Conservation (phyloP, 495 filamentous ascomycete species). For the Podospora comata region DNA sequence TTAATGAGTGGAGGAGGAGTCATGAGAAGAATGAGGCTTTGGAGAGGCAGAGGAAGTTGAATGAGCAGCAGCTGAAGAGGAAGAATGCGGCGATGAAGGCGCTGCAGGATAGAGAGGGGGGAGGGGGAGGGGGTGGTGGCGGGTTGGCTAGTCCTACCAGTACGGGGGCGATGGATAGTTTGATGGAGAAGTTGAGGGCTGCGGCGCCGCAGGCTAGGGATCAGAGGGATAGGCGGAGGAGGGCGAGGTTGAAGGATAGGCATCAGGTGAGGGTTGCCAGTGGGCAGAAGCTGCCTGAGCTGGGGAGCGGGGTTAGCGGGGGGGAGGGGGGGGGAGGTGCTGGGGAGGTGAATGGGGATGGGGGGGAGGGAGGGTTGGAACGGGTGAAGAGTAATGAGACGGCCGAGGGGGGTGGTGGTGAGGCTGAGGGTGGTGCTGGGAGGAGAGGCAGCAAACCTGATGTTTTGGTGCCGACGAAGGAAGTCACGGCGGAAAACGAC, state of each 20-base stretch:
- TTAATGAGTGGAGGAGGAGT: constrained; percentile 94
- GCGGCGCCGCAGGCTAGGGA: constrained; percentile 86
- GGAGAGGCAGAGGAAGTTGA: constrained; percentile 78
- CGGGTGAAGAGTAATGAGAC: constrained; percentile 24
- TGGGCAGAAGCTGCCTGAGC: constrained; percentile 77
- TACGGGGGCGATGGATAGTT: constrained; percentile 90
- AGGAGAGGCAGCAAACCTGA: constrained; percentile 36
- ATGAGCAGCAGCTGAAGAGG: constrained; percentile 86
- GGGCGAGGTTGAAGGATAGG: constrained; percentile 83
- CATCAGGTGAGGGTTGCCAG: constrained; percentile 89
- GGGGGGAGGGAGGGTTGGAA: constrained; percentile 38
- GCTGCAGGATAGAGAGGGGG: constrained; percentile 46
- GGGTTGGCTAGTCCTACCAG: constrained; percentile 65
- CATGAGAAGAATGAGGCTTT: constrained; percentile 82
- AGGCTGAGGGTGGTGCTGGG: constrained; percentile 31
- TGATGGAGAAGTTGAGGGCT: constrained; percentile 93
- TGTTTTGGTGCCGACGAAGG: constrained; percentile 34
- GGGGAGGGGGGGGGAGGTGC: constrained; percentile 33
- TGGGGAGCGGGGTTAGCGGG: constrained; percentile 50
- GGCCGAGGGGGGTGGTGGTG: constrained; percentile 35
- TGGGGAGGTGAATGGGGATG: constrained; percentile 42
- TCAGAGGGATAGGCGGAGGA: constrained; percentile 79
- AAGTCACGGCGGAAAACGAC: constrained; percentile 49
- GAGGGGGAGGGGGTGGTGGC: constrained; percentile 40
- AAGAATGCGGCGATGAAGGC: constrained; percentile 70